These are phyloP conservation scores for Thelephora terrestris DNA, from an alignment of 1,284 basidiomycete genomes.

Conservation along the genomic window DNA sequence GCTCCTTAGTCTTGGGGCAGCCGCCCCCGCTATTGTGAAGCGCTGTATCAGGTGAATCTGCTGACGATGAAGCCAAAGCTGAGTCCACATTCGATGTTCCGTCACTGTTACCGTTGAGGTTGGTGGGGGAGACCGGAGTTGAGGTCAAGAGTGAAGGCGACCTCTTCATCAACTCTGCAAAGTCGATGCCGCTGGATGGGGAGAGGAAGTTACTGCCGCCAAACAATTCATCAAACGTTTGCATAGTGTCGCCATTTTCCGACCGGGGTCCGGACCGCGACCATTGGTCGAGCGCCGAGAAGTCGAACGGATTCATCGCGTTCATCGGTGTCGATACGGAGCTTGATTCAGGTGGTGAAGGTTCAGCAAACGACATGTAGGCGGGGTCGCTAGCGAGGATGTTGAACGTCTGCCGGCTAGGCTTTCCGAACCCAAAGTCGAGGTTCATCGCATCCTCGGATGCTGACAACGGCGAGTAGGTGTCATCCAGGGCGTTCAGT, in stretches of 20 bases:
- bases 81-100: conserved; percentile 6
- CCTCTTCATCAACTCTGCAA: conserved; percentile 31
- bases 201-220: conserved; percentile 37
- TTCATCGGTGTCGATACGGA: conserved; percentile 11
- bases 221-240: conserved; percentile 47
- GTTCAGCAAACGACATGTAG: conserved; percentile 71
- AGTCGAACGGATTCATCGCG: conserved; percentile 11
- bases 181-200: conserved; percentile 31
- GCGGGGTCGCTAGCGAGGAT: conserved; percentile 70
- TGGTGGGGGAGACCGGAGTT: conserved; percentile 36
- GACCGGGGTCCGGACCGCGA: conserved; percentile 15
- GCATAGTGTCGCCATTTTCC: conserved; percentile 9
- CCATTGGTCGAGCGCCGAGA: conserved; percentile 9
- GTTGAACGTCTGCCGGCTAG: conserved; percentile 38
- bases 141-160: conserved; percentile 33
- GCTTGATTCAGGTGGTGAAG: conserved; percentile 29
- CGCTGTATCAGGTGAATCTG: conserved; percentile 11
- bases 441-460: conserved; percentile 49
- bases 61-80: conserved; percentile 15
- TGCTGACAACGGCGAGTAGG: conserved; percentile 22
- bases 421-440: conserved; percentile 43
- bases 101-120: conserved; percentile 13
- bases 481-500: conserved; percentile 52
- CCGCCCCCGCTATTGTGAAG: conserved; percentile 12
- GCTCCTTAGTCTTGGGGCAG: conserved; percentile 51